Percentiles rank a stretch among this genome's conserved stretches.
Conservation (phyloP, 768 basidiomycete species). For the Tylopilus cervinicoccineus region DNA sequence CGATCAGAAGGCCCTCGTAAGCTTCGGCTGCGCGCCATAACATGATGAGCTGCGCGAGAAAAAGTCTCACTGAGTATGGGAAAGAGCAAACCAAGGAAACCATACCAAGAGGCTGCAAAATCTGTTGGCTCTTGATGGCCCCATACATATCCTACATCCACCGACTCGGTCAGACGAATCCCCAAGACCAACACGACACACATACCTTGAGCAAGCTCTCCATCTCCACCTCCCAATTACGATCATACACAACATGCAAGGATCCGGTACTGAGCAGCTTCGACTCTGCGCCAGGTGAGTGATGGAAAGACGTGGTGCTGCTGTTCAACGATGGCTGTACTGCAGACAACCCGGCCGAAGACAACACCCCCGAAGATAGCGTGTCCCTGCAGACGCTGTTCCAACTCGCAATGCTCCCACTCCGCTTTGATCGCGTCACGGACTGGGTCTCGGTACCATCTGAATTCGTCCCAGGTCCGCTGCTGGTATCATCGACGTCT, state of each 20-base stretch:
- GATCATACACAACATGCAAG: constrained; percentile 47
- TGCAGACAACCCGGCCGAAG: constrained; percentile 33
- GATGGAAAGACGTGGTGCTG: constrained; percentile 62
- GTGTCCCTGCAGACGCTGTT: constrained; percentile 69
- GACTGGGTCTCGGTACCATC: constrained; percentile 51
- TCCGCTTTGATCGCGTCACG: constrained; percentile 60
- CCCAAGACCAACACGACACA: not conserved
- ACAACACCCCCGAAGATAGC: constrained; percentile 35
- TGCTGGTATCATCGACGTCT: constrained; percentile 62
- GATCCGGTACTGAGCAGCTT: constrained; percentile 32
- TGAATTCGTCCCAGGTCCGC: constrained; percentile 50
- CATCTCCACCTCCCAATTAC: constrained; percentile 83
- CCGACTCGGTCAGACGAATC: not conserved
- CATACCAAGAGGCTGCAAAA: constrained; percentile 71
- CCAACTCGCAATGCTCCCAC: constrained; percentile 84
- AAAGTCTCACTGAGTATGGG: constrained; percentile 52
- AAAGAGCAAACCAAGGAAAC: constrained; percentile 42
- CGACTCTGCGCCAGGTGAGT: constrained; percentile 40
- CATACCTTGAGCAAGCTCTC: constrained; percentile 84
- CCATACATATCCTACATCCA: constrained; percentile 82
- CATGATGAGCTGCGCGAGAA: constrained; percentile 34
- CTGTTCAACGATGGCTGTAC: constrained; percentile 45
- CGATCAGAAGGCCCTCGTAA: constrained; percentile 69
- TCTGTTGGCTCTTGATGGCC: constrained; percentile 87
- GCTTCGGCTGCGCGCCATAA: constrained; percentile 64